These are phyloP conservation scores for Ormosia semicastrata DNA, from an alignment of 306 rosid genomes.

Conservation along the genomic window DNA sequence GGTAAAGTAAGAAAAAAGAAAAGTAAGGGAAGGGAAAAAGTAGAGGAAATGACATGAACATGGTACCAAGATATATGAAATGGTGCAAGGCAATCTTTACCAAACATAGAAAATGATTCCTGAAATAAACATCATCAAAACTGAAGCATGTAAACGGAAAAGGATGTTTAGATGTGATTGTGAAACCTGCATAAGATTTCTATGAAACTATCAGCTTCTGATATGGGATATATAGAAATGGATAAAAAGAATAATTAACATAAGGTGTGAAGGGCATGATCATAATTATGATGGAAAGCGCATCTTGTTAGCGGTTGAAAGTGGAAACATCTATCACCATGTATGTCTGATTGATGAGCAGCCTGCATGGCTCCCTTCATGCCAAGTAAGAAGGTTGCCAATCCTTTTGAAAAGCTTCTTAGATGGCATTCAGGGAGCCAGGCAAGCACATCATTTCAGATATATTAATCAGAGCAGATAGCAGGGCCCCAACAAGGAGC, in stretches of 20 bases:
- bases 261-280: not conserved
- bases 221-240: not conserved
- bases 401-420: constrained; percentile 43
- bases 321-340: not conserved
- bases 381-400: constrained; percentile 64
- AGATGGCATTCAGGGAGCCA: constrained; percentile 96
- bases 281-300: not conserved
- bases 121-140: constrained; percentile 2
- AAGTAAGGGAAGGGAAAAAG: not conserved
- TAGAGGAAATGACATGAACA: not conserved
- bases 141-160: not conserved
- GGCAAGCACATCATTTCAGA: constrained; percentile 40
- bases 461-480: not conserved
- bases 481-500: not conserved
- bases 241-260: not conserved
- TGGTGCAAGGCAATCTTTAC: not conserved
- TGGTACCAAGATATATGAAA: not conserved
- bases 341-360: not conserved
- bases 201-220: not conserved
- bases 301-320: not conserved
- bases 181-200: not conserved
- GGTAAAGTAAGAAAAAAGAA: not conserved
- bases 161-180: not conserved
- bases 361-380: constrained; percentile 72
- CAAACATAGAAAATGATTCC: constrained; percentile 10